These are phyloP conservation scores for Apophysomyces trapeziformis DNA, from an alignment of 371 early-diverging fungal species.

Conservation along the genomic window DNA sequence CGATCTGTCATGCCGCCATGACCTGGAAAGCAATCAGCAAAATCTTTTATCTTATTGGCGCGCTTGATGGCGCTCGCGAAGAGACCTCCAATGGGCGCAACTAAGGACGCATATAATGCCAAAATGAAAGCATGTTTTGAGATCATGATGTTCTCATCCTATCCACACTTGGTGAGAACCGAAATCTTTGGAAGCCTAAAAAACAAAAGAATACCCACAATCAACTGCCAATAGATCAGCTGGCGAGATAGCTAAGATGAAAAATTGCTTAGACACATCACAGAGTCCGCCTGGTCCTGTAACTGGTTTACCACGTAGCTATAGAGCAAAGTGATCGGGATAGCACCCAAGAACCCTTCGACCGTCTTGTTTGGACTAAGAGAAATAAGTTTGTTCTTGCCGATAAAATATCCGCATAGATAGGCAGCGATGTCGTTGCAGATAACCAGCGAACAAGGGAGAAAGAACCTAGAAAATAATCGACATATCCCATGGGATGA, in stretches of 20 bases:
- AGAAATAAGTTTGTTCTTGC: conserved; percentile 15
- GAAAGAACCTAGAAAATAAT: conserved; percentile 25
- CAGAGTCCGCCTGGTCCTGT: too few relatives aligned
- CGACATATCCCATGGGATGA: neutral
- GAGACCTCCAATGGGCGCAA: conserved; percentile 37
- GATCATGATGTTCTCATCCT: neutral
- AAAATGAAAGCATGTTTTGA: conserved; percentile 21
- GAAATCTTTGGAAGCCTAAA: neutral
- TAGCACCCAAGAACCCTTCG: conserved; percentile 39
- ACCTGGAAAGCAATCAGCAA: conserved; percentile 33
- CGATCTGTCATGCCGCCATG: conserved; percentile 42
- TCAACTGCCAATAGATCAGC: neutral
- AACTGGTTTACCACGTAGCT: conserved; percentile 16
- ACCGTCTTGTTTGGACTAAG: conserved; percentile 38
- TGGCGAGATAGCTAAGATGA: neutral
- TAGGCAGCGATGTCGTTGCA: conserved; percentile 39
- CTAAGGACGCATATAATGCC: conserved; percentile 23
- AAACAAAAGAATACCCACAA: neutral
- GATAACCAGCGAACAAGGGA: conserved; percentile 31
- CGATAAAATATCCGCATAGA: conserved; percentile 25
- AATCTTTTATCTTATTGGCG: conserved; percentile 32
- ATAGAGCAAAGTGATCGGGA: conserved; percentile 22
- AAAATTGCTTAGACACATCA: neutral
- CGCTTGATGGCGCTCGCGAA: conserved; percentile 39
- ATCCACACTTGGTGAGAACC: neutral